phyloP scores from a whole-genome alignment of 768 basidiomycete species.

The Naganishia antarctica region DNA sequence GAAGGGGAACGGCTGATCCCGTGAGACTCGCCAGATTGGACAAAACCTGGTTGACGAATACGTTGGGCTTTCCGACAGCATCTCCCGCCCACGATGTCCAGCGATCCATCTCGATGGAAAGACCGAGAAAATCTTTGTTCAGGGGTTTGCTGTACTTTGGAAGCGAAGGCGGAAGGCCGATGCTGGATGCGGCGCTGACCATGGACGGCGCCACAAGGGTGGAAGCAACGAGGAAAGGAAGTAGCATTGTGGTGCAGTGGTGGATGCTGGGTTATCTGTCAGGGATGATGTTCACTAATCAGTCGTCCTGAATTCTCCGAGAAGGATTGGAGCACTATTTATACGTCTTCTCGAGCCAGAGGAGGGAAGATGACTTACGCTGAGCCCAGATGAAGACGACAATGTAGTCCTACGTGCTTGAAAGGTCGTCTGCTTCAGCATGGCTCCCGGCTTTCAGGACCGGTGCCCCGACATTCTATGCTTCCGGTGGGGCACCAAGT shows the following conservation, averaged over 20 bases:
- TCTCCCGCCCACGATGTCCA: conserved; percentile 31
- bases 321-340: background rate
- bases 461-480: conserved; percentile 8
- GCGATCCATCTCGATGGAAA: conserved; percentile 35
- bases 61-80: conserved; percentile 29
- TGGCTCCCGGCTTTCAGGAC: conserved; percentile 1
- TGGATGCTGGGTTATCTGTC: background rate
- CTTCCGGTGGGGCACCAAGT: no score
- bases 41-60: conserved; percentile 29
- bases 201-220: conserved; percentile 7
- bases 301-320: background rate
- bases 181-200: conserved; percentile 9
- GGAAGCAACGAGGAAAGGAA: conserved; percentile 1
- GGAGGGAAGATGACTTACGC: background rate
- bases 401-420: no score
- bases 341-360: background rate
- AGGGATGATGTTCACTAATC: background rate
- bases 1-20: conserved; percentile 25
- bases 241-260: background rate
- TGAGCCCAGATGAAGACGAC: no score
- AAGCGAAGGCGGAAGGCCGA: conserved; percentile 8
- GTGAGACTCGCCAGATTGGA: conserved; percentile 28
- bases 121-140: conserved; percentile 26
- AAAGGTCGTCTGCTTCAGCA: background rate
- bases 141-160: conserved; percentile 19